Percentiles rank a stretch among this genome's conserved stretches.
Conservation (phyloP, 768 basidiomycete genomes). For the Lentinula detonsa region DNA sequence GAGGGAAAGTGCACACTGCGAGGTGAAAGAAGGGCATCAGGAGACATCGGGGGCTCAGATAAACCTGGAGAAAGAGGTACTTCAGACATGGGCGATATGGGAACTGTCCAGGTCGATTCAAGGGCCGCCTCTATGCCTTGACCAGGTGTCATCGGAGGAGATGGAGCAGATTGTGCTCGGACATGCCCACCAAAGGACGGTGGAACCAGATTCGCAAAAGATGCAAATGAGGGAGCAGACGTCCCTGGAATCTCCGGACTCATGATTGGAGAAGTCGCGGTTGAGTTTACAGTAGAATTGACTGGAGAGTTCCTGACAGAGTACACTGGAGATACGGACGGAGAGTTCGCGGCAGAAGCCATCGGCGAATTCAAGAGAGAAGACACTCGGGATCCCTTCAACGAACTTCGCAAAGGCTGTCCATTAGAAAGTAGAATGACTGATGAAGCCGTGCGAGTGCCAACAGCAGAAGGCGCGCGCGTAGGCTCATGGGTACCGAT, state of each 20-base stretch:
- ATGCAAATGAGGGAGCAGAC: not conserved
- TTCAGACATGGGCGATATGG: constrained; percentile 1
- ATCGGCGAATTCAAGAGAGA: not conserved
- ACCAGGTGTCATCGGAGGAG: constrained; percentile 32
- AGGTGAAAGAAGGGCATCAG: constrained; percentile 27
- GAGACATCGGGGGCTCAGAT: not conserved
- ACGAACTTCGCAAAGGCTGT: constrained; percentile 80
- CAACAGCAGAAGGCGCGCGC: not conserved
- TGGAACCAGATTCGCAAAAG: not conserved
- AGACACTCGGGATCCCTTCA: constrained; percentile 47
- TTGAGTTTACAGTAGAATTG: not conserved
- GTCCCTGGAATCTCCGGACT: not conserved
- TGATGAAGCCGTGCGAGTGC: constrained; percentile 17
- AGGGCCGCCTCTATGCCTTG: not conserved
- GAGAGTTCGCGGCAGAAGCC: not conserved
- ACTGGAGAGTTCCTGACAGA: not conserved
- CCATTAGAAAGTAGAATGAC: constrained; percentile 60
- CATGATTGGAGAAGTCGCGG: not conserved
- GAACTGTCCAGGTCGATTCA: not conserved
- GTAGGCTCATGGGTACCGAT: not conserved
- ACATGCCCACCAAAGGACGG: constrained; percentile 12
- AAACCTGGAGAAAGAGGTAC: not conserved
- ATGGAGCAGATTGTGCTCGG: constrained; percentile 51
- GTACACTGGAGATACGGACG: not conserved
- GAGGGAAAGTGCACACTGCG: constrained; percentile 91